Evolutionary conservation across 2,329 filamentous ascomycete genomes (phyloP).

Genomic region (Claviceps quebecensis): DNA sequence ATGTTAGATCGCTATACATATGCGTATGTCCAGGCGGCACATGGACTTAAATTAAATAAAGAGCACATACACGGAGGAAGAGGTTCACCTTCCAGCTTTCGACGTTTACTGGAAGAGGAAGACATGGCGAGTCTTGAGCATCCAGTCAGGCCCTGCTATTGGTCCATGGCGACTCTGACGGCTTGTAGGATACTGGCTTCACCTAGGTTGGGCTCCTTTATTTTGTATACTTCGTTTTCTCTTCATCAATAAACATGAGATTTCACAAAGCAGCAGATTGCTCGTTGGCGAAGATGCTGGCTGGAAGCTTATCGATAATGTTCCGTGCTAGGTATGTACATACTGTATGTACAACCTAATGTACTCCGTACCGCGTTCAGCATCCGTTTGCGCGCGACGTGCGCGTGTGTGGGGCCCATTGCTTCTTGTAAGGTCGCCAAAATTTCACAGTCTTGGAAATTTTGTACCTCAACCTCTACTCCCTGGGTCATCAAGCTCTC

Average conservation of each 20-base stretch:
- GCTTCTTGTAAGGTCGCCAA: not conserved
- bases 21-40: not conserved
- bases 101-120: slow-evolving; percentile 19
- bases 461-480: slow-evolving; percentile 1
- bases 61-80: slow-evolving; percentile 17
- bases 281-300: not conserved
- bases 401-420: slow-evolving; percentile 4
- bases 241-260: no score
- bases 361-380: not conserved
- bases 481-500: not conserved
- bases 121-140: slow-evolving; percentile 9
- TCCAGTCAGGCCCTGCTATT: not conserved
- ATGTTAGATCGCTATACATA: not conserved
- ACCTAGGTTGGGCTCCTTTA: not conserved
- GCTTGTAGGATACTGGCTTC: not conserved
- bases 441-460: slow-evolving; percentile 7
- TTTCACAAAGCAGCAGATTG: not conserved
- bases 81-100: slow-evolving; percentile 19
- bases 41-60: not conserved
- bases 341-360: not conserved
- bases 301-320: not conserved
- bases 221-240: not conserved
- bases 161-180: not conserved
- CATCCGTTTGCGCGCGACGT: not conserved
- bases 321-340: no score